phyloP scores from a whole-genome alignment of 2,329 filamentous ascomycete genomes.

The Neocatenulostroma microsporum region DNA sequence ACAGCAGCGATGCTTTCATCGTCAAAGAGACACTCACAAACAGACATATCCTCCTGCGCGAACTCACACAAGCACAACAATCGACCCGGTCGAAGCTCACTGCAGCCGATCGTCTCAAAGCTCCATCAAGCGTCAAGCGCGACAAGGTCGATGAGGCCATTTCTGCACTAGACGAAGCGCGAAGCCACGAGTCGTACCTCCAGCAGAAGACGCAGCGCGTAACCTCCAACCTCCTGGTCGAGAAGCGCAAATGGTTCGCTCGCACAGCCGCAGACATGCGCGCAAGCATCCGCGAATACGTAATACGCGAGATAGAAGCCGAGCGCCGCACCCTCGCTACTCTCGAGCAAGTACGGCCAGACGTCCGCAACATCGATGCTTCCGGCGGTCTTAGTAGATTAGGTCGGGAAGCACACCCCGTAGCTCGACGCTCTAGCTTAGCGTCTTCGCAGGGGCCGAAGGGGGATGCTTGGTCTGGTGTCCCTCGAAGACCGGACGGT shows the following conservation, averaged over 20 bases:
- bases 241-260: conserved; percentile 85
- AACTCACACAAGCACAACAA: conserved; percentile 86
- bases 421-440: conserved; percentile 66
- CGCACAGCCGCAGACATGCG: conserved; percentile 79
- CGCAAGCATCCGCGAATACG: conserved; percentile 79
- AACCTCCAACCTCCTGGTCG: conserved; percentile 77
- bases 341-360: conserved; percentile 85
- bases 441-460: conserved; percentile 89
- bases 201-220: conserved; percentile 81
- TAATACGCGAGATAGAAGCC: conserved; percentile 88
- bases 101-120: conserved; percentile 81
- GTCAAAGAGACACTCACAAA: conserved; percentile 98
- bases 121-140: conserved; percentile 73
- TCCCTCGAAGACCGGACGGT: conserved; percentile 74
- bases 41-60: conserved; percentile 88
- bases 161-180: conserved; percentile 76
- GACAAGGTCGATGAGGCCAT: conserved; percentile 99
- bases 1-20: conserved; percentile 92
- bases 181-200: conserved; percentile 71
- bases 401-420: conserved; percentile 79
- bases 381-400: conserved; percentile 84
- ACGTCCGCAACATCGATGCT: conserved; percentile 85
- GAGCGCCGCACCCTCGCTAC: conserved; percentile 86
- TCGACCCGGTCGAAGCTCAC: conserved; percentile 71
- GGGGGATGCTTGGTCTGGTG: conserved; percentile 96